A percentile compares a stretch with the other conserved stretches of the same genome.
phyloP scores from a whole-genome alignment of 352 stramenopile genomes.

The Peronospora destructor region DNA sequence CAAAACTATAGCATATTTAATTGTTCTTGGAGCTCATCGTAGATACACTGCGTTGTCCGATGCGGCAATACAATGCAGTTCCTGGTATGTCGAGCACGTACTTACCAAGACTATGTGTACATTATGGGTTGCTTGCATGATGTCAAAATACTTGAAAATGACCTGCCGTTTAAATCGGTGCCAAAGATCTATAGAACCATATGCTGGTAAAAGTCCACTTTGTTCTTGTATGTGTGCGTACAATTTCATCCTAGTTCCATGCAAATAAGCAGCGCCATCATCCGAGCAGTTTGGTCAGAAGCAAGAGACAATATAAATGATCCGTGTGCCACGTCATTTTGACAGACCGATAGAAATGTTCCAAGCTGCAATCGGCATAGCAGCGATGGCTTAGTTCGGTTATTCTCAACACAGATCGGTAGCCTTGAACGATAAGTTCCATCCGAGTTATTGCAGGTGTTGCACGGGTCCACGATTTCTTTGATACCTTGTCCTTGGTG shows the following conservation, averaged over 20 bases:
- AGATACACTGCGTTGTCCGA: conserved; percentile 37
- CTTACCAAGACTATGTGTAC: conserved; percentile 54
- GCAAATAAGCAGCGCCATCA: conserved; percentile 34
- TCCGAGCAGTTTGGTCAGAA: no score
- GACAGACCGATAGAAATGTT: no score
- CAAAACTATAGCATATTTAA: no score
- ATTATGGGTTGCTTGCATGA: conserved; percentile 57
- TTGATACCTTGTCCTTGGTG: no score
- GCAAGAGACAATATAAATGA: no score
- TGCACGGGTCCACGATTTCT: background rate
- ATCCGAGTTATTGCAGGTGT: no score
- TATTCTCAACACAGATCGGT: no score
- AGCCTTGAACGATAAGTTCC: no score
- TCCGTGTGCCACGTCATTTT: no score
- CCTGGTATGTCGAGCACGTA: conserved; percentile 39
- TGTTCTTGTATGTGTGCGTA: conserved; percentile 66
- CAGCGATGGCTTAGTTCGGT: no score
- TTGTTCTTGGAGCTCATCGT: no score
- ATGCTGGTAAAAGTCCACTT: conserved; percentile 77
- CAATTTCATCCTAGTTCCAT: conserved; percentile 39
- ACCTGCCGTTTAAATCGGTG: conserved; percentile 48
- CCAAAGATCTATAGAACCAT: conserved; percentile 62
- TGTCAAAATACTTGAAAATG: conserved; percentile 57
- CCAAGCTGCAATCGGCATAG: no score
- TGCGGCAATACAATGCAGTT: conserved; percentile 42